Evolutionary conservation across 202 grass and related monocot species (phyloP).

Genomic region (Dendrocalamus latiflorus): DNA sequence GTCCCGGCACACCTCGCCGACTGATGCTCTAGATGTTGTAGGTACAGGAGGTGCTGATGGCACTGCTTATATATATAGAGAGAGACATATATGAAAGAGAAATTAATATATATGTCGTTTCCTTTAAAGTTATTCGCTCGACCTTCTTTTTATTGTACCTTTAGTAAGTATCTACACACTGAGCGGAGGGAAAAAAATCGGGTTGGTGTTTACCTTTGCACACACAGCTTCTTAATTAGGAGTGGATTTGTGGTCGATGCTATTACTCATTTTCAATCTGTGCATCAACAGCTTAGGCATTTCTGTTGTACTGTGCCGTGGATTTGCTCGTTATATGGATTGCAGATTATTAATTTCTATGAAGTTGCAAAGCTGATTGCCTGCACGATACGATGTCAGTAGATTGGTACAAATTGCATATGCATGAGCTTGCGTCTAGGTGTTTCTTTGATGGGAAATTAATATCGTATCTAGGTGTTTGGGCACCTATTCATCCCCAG

Average conservation of each 20-base stretch:
- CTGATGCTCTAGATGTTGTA: slow-evolving; percentile 74
- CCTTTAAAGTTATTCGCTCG: slow-evolving; percentile 33
- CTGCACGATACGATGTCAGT: not conserved
- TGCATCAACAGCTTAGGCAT: not conserved
- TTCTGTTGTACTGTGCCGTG: not conserved
- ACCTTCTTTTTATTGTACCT: no score
- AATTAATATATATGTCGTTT: slow-evolving; percentile 50
- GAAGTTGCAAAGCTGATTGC: not conserved
- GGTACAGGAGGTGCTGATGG: slow-evolving; percentile 81
- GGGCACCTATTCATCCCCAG: not conserved
- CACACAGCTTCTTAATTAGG: slow-evolving; percentile 66
- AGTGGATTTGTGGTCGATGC: no score
- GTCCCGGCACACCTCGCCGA: slow-evolving; percentile 70
- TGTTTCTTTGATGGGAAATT: no score
- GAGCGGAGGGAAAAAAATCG: no score
- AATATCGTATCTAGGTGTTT: no score
- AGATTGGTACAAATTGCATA: no score
- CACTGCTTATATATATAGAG: slow-evolving; percentile 72
- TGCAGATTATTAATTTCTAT: not conserved
- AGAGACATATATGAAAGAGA: slow-evolving; percentile 61
- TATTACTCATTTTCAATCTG: no score
- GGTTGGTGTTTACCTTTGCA: slow-evolving; percentile 52
- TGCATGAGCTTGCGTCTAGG: no score
- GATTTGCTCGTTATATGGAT: not conserved
- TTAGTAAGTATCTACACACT: no score